These are phyloP conservation scores for Hortaea sp. DNA, from an alignment of 2,329 filamentous ascomycete species.

Conservation along the genomic window DNA sequence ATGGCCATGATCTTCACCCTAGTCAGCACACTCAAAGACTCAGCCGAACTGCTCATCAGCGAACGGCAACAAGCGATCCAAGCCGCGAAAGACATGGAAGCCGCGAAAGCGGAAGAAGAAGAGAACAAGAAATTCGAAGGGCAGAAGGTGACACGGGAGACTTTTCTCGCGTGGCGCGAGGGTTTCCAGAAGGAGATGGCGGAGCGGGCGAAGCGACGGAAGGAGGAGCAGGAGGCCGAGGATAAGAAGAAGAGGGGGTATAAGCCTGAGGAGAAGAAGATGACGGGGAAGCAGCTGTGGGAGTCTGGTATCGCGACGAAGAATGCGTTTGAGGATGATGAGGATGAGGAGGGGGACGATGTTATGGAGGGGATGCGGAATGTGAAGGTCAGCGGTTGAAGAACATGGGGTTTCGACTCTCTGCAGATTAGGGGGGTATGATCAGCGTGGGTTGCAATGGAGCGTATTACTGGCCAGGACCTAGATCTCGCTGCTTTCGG, in stretches of 20 bases:
- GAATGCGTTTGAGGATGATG: conserved; percentile 42
- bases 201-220: conserved; percentile 49
- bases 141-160: conserved; percentile 74
- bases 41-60: conserved; percentile 72
- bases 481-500: too few species aligned
- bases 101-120: conserved; percentile 64
- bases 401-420: not conserved
- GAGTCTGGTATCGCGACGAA: conserved; percentile 48
- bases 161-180: conserved; percentile 73
- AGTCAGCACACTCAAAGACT: conserved; percentile 77
- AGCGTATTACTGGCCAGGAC: too few species aligned
- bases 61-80: conserved; percentile 59
- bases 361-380: conserved; percentile 56
- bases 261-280: conserved; percentile 70
- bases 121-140: conserved; percentile 97
- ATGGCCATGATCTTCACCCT: conserved; percentile 98
- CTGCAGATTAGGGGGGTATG: too few species aligned
- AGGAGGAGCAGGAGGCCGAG: conserved; percentile 61
- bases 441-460: too few species aligned
- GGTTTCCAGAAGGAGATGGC: conserved; percentile 71
- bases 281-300: conserved; percentile 50
- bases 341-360: conserved; percentile 54
- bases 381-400: conserved; percentile 49
- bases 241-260: conserved; percentile 42
- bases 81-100: conserved; percentile 42